Evolutionary conservation across 768 basidiomycete genomes (phyloP).

Genomic region (Erythrobasidium yunnanense): DNA sequence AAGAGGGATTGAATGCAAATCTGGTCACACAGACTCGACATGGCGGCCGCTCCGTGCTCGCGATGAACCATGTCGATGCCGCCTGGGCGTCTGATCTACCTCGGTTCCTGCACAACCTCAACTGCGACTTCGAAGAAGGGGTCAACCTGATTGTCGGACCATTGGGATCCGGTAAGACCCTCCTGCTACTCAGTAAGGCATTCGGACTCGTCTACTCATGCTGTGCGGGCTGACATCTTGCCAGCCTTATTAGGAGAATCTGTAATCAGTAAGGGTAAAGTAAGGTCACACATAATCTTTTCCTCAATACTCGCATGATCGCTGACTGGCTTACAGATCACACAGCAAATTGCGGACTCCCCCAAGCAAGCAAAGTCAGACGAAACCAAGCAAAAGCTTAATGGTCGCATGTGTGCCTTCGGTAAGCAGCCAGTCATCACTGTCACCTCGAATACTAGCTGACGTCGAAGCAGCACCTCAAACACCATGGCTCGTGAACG

Average conservation of each 20-base stretch:
- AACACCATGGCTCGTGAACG: background rate
- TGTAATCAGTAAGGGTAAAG: too few relatives aligned
- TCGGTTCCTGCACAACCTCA: background rate
- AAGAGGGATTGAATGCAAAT: background rate
- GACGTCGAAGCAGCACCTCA: background rate
- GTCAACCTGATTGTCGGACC: background rate
- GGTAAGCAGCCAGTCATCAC: background rate
- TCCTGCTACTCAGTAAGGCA: conserved; percentile 9
- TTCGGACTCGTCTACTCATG: background rate
- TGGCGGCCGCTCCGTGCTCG: background rate
- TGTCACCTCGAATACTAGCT: background rate
- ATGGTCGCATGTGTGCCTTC: background rate
- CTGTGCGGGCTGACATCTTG: background rate
- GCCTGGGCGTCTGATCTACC: background rate
- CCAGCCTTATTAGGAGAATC: background rate
- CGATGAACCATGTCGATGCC: background rate
- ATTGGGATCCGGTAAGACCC: background rate
- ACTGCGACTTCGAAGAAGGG: background rate
- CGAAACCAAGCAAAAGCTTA: background rate
- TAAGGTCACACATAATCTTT: too few relatives aligned
- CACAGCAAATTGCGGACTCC: background rate
- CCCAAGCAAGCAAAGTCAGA: background rate
- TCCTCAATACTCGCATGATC: background rate
- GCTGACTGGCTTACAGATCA: background rate
- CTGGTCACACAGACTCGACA: background rate